Percentiles rank a stretch among this genome's conserved stretches.
Conservation (phyloP, 192 early-diverging fungal species). For the Rhizophagus sp. region DNA sequence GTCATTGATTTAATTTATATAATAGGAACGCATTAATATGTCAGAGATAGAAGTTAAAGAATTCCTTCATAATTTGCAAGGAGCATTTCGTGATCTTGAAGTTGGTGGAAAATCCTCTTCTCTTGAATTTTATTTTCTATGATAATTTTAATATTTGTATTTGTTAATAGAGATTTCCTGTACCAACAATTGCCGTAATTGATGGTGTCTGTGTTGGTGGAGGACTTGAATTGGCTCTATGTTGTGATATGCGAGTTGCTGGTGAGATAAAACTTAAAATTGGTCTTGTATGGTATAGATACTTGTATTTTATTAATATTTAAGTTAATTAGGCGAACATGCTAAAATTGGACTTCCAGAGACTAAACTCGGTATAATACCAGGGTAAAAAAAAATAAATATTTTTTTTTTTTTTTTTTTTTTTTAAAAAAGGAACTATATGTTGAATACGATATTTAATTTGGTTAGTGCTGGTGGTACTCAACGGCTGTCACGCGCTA, state of each 20-base stretch:
- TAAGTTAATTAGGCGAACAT: constrained; percentile 39
- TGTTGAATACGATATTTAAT: neutral
- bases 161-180: constrained; percentile 64
- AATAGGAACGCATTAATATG: constrained; percentile 83
- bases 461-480: constrained; percentile 85
- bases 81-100: constrained; percentile 82
- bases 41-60: constrained; percentile 68
- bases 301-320: neutral
- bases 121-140: neutral
- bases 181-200: constrained; percentile 92
- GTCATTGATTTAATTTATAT: neutral
- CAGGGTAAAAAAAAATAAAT: constrained; percentile 65
- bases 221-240: constrained; percentile 88
- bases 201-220: constrained; percentile 95
- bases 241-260: constrained; percentile 86
- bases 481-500: constrained; percentile 83
- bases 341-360: constrained; percentile 90
- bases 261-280: constrained; percentile 47
- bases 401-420: no score
- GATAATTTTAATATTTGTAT: neutral
- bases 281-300: neutral
- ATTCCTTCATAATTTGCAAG: constrained; percentile 79
- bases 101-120: constrained; percentile 28
- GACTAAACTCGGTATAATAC: constrained; percentile 93
- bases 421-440: neutral